phyloP scores from a whole-genome alignment of 345 rosid genomes.

The Corchorus capsularis region DNA sequence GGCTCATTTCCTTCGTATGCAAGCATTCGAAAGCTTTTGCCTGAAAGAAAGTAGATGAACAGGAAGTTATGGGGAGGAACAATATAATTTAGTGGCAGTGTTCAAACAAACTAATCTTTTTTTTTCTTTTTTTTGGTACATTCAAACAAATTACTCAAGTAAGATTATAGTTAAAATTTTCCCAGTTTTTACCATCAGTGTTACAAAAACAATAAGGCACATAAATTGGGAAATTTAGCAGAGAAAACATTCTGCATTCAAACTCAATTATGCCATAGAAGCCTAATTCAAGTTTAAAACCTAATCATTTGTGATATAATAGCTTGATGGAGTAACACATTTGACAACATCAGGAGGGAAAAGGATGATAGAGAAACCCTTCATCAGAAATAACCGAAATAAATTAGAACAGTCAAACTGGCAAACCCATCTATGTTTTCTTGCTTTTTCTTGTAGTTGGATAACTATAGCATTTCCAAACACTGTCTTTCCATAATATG shows the following conservation, averaged over 20 bases:
- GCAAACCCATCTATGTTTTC: background rate
- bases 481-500: background rate
- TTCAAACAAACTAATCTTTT: background rate
- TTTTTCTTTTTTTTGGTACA: too few relatives aligned
- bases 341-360: background rate
- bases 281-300: background rate
- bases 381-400: background rate
- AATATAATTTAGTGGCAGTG: constrained; percentile 11
- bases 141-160: constrained; percentile 9
- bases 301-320: background rate
- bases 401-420: background rate
- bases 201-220: background rate
- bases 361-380: background rate
- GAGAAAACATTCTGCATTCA: background rate
- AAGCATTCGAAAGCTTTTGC: constrained; percentile 63
- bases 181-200: background rate
- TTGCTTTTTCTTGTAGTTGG: background rate
- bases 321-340: background rate
- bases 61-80: constrained; percentile 9
- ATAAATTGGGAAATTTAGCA: background rate
- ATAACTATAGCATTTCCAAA: background rate
- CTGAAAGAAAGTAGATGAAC: constrained; percentile 41
- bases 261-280: background rate
- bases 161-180: background rate
- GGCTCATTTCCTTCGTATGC: constrained; percentile 57